phyloP scores from a whole-genome alignment of 169 alveolate genomes.

The Plasmodium sp. region DNA sequence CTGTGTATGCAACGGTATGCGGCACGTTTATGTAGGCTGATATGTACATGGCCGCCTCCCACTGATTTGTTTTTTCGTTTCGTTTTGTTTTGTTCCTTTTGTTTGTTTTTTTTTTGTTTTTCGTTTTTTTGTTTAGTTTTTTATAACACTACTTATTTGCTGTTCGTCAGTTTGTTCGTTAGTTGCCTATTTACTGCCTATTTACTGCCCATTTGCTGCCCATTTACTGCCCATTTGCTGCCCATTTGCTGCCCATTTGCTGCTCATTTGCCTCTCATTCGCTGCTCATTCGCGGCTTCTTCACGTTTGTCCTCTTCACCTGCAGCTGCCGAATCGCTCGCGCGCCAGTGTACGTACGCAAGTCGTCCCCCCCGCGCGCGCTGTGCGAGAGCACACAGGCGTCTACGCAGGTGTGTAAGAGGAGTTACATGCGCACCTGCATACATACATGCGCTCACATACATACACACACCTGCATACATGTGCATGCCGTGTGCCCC shows the following conservation, averaged over 20 bases:
- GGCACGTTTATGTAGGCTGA: neutral
- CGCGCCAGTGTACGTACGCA: neutral
- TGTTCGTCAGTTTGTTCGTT: neutral
- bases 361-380: neutral
- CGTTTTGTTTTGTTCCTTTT: neutral
- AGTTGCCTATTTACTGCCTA: neutral
- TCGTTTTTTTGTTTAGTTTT: neutral
- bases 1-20: neutral
- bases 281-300: neutral
- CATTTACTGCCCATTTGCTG: neutral
- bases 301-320: neutral
- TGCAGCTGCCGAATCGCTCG: neutral
- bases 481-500: neutral
- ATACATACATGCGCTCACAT: neutral
- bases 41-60: neutral
- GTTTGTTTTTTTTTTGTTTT: neutral
- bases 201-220: neutral
- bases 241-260: neutral
- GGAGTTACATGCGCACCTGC: neutral
- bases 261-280: neutral
- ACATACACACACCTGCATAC: neutral
- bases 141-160: neutral
- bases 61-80: neutral
- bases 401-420: neutral
- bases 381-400: neutral